Evolutionary conservation across 1,139 yeast species (phyloP).

Genomic region (Casaregolazyma suthepensis): DNA sequence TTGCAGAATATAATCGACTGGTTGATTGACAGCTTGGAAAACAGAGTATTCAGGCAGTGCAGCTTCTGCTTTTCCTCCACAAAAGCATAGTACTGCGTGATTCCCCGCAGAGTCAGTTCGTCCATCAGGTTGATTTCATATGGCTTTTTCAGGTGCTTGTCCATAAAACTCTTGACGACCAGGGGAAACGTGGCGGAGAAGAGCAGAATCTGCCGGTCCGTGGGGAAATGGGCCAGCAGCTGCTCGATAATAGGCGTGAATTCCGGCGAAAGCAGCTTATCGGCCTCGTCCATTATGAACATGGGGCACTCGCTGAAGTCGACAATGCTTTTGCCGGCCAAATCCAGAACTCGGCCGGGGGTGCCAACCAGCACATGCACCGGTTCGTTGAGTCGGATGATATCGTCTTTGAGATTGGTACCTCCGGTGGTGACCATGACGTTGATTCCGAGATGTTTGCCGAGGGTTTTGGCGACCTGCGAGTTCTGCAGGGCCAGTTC

Average conservation of each 20-base stretch:
- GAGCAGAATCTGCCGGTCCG: conserved; percentile 73
- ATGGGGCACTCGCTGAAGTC: conserved; percentile 82
- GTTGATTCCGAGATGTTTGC: conserved; percentile 85
- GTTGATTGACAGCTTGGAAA: conserved; percentile 89
- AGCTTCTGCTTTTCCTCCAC: conserved; percentile 95
- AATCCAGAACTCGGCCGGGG: conserved; percentile 93
- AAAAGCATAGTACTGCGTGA: conserved; percentile 94
- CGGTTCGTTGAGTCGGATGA: conserved; percentile 83
- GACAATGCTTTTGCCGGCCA: conserved; percentile 82
- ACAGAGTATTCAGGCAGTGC: conserved; percentile 90
- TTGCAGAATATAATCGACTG: conserved; percentile 96
- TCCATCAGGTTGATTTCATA: conserved; percentile 97
- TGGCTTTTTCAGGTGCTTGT: conserved; percentile 81
- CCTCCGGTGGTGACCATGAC: conserved; percentile 99
- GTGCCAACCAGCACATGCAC: conserved; percentile 91
- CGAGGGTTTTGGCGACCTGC: conserved; percentile 94
- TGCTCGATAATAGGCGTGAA: conserved; percentile 86
- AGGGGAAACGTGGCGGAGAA: conserved; percentile 96
- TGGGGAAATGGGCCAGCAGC: conserved; percentile 75
- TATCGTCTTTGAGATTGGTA: conserved; percentile 89
- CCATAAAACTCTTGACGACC: conserved; percentile 90
- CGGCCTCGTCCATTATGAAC: conserved; percentile 98
- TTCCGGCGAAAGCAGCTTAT: conserved; percentile 89
- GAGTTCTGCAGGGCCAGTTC: conserved; percentile 96
- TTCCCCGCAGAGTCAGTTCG: conserved; percentile 91